A percentile compares a stretch with the other conserved stretches of the same genome.
Evolutionary conservation across 345 rosid species (phyloP).

Genomic region (Cardamine chenopodiifolia): DNA sequence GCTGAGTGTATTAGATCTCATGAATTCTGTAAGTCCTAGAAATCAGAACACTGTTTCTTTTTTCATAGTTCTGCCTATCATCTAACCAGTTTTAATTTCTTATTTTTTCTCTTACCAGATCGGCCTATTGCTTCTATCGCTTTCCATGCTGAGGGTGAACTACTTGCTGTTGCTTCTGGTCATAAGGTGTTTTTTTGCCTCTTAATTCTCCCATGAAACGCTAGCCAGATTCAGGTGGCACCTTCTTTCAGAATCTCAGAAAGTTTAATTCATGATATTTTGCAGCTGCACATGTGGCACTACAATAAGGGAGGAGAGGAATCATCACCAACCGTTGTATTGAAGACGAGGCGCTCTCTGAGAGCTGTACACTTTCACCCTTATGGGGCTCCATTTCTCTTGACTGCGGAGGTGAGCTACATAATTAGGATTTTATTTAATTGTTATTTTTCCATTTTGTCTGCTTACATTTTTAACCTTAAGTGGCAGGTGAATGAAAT

Average conservation of each 20-base stretch:
- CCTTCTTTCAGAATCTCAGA: constrained; percentile 13
- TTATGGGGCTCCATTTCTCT: constrained; percentile 69
- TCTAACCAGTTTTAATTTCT: neutral
- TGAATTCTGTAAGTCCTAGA: constrained; percentile 61
- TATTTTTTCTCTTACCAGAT: constrained; percentile 43
- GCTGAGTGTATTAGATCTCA: constrained; percentile 67
- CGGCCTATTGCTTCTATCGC: constrained; percentile 89
- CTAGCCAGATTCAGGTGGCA: constrained; percentile 12
- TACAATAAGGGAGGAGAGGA: constrained; percentile 62
- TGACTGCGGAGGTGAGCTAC: constrained; percentile 79
- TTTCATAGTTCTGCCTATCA: neutral
- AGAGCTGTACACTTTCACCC: constrained; percentile 88
- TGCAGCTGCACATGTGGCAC: constrained; percentile 69
- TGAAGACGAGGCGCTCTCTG: constrained; percentile 73
- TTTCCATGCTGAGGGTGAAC: constrained; percentile 77
- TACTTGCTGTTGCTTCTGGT: constrained; percentile 82
- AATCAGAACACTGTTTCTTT: neutral
- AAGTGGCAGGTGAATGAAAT: constrained; percentile 84
- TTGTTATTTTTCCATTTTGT: constrained; percentile 26
- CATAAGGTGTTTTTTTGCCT: constrained; percentile 58
- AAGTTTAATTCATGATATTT: constrained; percentile 28
- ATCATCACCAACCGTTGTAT: constrained; percentile 60
- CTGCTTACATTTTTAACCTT: constrained; percentile 51
- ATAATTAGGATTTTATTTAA: constrained; percentile 16
- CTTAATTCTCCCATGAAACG: constrained; percentile 5